Evolutionary conservation across 495 filamentous ascomycete species (phyloP), one percentile per base, ranked within the genome.

Genomic region (Neurospora sp.): DNA sequence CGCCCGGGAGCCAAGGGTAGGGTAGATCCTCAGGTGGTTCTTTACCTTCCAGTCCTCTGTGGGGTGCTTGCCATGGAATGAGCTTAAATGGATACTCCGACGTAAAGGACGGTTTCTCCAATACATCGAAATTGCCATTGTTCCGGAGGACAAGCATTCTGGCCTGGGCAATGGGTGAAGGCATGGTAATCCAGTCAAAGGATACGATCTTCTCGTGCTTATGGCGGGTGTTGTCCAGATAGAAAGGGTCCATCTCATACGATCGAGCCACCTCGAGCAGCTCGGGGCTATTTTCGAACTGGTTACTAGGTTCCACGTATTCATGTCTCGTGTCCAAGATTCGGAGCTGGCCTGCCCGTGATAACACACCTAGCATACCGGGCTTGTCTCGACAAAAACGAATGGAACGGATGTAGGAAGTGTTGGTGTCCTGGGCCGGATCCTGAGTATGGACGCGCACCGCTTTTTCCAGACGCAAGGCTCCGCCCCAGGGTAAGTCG

Each of bases 121-220:
- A 74, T 31, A 94, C 87, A 18, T 89, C 89, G 66, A 94, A 85
- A 3, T 84, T 80, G n/a, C 91, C 89, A 78, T 89, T 89, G 6
- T 89, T 90, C 66, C 90, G 86, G 18, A 94, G 82, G 6, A 90
- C 89, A 73, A 97, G 83, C 41, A 89, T 85, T 68, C 89, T 88
- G 27, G 91, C 89, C 69, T 89, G 90, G 53, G 90, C 81, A 10
- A 87, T 82, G 2, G 86, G 85, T 66, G 82, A 87, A 22, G 89
- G 82, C 85, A 87, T 78, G 77, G 82, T 92, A 71, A 96, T 84
- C 85, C 93, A 97, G 77, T 98, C 94, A 79, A 97, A 97, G 2
- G 91, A 92, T 0, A 96, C 91, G 40, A 97, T 88, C 18, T 90
- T 87, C 53, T 91, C 86, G 61, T 81, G 89, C 83, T 77, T 85